Evolutionary conservation across 176 grass and related monocot genomes (phyloP).

Genomic region (Triticum urartu): DNA sequence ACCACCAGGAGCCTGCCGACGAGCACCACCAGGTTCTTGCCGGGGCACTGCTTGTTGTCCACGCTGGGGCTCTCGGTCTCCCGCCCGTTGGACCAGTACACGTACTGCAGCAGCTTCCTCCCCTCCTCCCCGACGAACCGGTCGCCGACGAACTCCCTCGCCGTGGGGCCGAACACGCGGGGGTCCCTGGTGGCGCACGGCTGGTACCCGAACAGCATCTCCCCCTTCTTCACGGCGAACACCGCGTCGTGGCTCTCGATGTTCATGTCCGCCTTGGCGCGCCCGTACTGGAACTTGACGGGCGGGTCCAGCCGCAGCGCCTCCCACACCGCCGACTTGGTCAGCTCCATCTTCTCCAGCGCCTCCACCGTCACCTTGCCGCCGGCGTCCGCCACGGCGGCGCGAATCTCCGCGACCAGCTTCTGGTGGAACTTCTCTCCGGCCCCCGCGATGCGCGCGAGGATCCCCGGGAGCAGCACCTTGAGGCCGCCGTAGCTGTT

Average conservation of each 20-base stretch:
- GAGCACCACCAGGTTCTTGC: constrained; percentile 65
- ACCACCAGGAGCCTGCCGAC: constrained; percentile 64
- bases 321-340: constrained; percentile 74
- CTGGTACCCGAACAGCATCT: constrained; percentile 83
- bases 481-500: constrained; percentile 74
- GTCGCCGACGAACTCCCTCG: constrained; percentile 56
- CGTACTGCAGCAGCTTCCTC: constrained; percentile 63
- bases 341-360: constrained; percentile 68
- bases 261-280: constrained; percentile 53
- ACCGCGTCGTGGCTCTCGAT: constrained; percentile 58
- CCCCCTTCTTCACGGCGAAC: constrained; percentile 56
- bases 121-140: constrained; percentile 65
- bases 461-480: constrained; percentile 47
- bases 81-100: constrained; percentile 65
- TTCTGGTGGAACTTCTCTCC: constrained; percentile 36
- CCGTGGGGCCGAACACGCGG: constrained; percentile 51
- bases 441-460: constrained; percentile 28
- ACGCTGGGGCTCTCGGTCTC: constrained; percentile 58
- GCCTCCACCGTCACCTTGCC: constrained; percentile 47
- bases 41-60: constrained; percentile 69
- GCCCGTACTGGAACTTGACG: constrained; percentile 72
- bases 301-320: constrained; percentile 67
- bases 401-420: constrained; percentile 47
- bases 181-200: constrained; percentile 56
- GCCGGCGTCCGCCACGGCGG: constrained; percentile 34